Percentiles rank a stretch among this genome's conserved stretches.
Conservation (phyloP, 1,139 yeast species). For the Blastobotrys malaysiensis region DNA sequence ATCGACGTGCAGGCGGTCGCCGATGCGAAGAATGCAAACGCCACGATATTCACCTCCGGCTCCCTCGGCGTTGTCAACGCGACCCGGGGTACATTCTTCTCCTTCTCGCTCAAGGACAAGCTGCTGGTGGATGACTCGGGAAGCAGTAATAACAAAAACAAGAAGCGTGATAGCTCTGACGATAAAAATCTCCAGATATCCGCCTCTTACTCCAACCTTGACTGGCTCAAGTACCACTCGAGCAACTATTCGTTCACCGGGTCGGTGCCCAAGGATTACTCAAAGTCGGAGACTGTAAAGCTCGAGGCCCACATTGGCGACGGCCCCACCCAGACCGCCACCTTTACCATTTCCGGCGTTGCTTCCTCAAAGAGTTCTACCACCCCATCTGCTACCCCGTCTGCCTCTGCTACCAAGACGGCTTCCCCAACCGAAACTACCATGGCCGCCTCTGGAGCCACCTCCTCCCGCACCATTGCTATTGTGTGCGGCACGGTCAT, state of each 20-base stretch:
- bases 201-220: slow-evolving; percentile 40
- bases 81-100: slow-evolving; percentile 54
- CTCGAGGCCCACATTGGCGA: slow-evolving; percentile 21
- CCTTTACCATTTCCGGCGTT: slow-evolving; percentile 55
- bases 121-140: slow-evolving; percentile 15
- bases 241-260: slow-evolving; percentile 67
- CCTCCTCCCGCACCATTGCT: slow-evolving; percentile 50
- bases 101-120: slow-evolving; percentile 39
- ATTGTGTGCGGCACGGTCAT: slow-evolving; percentile 87
- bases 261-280: slow-evolving; percentile 55
- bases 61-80: slow-evolving; percentile 48
- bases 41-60: slow-evolving; percentile 25
- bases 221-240: slow-evolving; percentile 62
- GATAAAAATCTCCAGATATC: slow-evolving; percentile 50
- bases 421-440: slow-evolving; percentile 21
- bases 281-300: slow-evolving; percentile 43
- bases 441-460: slow-evolving; percentile 23
- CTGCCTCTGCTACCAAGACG: slow-evolving; percentile 17
- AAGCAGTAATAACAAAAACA: slow-evolving; percentile 10
- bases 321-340: slow-evolving; percentile 32
- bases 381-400: slow-evolving; percentile 15
- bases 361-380: slow-evolving; percentile 18
- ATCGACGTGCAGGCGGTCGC: slow-evolving; percentile 31
- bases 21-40: slow-evolving; percentile 22
- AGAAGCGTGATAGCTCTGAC: background rate